phyloP scores from a whole-genome alignment of 169 alveolate genomes.

The Theileria sp. region DNA sequence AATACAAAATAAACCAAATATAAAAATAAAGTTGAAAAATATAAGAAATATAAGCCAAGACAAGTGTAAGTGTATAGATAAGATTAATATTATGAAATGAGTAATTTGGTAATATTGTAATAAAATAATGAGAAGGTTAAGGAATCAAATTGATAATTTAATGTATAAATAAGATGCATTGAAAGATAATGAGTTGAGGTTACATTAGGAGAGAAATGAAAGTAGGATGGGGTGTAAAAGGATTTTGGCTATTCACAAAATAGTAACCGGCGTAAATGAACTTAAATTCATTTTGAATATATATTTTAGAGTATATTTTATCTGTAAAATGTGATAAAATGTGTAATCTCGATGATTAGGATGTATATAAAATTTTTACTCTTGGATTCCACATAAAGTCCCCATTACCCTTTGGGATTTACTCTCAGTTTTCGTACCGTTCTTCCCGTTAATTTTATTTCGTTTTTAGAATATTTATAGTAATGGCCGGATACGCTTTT shows the following conservation, averaged over 20 bases:
- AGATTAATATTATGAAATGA: neutral
- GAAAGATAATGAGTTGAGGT: neutral
- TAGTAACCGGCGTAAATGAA: neutral
- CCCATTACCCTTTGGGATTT: neutral
- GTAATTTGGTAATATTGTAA: neutral
- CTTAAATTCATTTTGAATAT: neutral
- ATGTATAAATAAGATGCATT: neutral
- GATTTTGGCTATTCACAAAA: neutral
- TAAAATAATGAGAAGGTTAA: neutral
- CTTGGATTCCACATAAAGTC: slow-evolving; percentile 1
- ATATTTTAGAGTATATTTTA: neutral
- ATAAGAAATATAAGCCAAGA: neutral
- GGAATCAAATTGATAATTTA: neutral
- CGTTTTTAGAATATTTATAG: neutral
- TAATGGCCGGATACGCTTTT: neutral
- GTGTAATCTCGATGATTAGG: neutral
- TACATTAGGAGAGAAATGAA: neutral
- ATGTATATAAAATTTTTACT: neutral
- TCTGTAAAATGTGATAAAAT: neutral
- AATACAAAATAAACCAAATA: neutral
- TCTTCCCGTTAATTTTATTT: neutral
- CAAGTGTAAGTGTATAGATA: neutral
- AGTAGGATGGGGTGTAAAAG: neutral
- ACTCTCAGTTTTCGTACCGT: neutral
- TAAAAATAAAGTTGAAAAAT: neutral